Percentiles rank a stretch among this genome's conserved stretches.
Conservation (phyloP, 2,329 filamentous ascomycete genomes). For the Diaporthe ilicicola region DNA sequence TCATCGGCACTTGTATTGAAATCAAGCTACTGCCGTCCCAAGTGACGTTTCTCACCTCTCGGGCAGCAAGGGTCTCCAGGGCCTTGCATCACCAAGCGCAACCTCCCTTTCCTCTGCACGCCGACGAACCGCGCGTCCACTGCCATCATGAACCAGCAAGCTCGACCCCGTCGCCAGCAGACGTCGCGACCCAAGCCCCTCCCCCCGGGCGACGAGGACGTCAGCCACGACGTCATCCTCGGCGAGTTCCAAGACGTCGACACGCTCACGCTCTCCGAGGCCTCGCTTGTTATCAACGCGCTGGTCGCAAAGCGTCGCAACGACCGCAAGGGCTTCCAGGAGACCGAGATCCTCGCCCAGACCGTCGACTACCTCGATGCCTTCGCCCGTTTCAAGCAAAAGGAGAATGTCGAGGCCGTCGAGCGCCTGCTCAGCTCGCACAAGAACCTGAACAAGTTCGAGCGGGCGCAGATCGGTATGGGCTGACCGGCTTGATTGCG, state of each 20-base stretch:
- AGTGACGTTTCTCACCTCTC: conserved; percentile 6
- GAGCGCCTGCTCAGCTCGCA: conserved; percentile 84
- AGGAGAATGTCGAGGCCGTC: conserved; percentile 94
- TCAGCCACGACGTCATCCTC: conserved; percentile 80
- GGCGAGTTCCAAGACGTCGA: conserved; percentile 95
- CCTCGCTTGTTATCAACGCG: conserved; percentile 89
- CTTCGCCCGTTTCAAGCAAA: conserved; percentile 95
- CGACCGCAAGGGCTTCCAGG: conserved; percentile 82
- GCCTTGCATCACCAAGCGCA: background rate
- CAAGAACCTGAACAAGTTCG: conserved; percentile 86
- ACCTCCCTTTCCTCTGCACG: conserved; percentile 26
- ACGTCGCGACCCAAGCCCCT: conserved; percentile 74
- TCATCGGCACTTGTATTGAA: background rate
- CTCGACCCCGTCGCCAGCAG: conserved; percentile 44
- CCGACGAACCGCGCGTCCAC: background rate
- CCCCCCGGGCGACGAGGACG: conserved; percentile 85
- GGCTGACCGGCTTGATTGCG: conserved; percentile 14
- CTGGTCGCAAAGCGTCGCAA: conserved; percentile 82
- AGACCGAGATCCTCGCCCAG: conserved; percentile 85
- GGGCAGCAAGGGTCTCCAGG: conserved; percentile 17
- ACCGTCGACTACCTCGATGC: conserved; percentile 93
- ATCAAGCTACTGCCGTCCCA: background rate
- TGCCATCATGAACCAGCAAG: conserved; percentile 41
- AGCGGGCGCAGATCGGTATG: conserved; percentile 89
- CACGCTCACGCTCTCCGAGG: conserved; percentile 91